Conservation (phyloP, 106 monocot genomes). For the Phalaenopsis equestris region DNA sequence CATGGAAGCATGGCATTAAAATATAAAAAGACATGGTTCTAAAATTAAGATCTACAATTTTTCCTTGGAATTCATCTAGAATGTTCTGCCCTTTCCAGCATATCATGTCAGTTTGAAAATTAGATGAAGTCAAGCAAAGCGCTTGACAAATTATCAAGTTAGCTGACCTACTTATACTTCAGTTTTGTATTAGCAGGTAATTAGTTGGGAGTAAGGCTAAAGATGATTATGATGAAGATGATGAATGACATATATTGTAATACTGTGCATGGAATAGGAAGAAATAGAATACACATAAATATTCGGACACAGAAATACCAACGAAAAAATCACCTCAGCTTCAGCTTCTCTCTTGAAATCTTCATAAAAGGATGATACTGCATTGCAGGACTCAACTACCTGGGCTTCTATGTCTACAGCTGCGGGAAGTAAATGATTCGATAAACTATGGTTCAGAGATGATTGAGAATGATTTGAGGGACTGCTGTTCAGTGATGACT, state of each 20-base stretch:
- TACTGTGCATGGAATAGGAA: not conserved
- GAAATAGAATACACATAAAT: not conserved
- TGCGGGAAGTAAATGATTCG: conserved; percentile 19
- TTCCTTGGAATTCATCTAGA: too few relatives aligned
- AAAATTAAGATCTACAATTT: too few relatives aligned
- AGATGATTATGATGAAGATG: not conserved
- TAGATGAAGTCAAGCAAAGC: not conserved
- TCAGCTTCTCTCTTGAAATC: conserved; percentile 74
- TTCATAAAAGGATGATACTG: conserved; percentile 63
- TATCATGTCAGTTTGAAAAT: too few relatives aligned
- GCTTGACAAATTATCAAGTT: not conserved
- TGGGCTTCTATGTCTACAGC: conserved; percentile 38
- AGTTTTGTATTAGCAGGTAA: not conserved
- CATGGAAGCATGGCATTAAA: not conserved
- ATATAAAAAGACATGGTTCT: too few relatives aligned
- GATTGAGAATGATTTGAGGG: conserved; percentile 18
- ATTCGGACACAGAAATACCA: not conserved
- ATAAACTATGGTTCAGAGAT: conserved; percentile 18
- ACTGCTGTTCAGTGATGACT: conserved; percentile 14
- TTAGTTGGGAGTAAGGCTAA: not conserved
- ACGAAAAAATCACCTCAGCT: conserved; percentile 56
- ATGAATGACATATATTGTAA: not conserved
- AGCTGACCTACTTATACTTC: too few relatives aligned
- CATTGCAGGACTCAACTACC: conserved; percentile 65
- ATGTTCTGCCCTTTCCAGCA: too few relatives aligned